A percentile compares a stretch with the other conserved stretches of the same genome.
phyloP scores from a whole-genome alignment of 2,329 filamentous ascomycete species.

The Claviceps africana region DNA sequence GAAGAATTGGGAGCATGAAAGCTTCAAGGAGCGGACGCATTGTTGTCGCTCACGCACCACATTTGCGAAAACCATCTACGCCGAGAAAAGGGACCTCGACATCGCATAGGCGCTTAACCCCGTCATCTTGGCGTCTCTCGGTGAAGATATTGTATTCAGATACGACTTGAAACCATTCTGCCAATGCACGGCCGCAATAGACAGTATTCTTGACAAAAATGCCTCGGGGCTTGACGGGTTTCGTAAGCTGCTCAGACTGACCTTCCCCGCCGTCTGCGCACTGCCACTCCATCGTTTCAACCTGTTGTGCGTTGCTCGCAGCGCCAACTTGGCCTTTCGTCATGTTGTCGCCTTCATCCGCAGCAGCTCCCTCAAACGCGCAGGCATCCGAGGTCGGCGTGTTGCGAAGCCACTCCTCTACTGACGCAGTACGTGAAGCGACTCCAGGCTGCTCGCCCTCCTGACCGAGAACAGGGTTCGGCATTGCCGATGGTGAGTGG shows the following conservation, averaged over 20 bases:
- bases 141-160: conserved; percentile 72
- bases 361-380: not conserved
- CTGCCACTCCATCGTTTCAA: not conserved
- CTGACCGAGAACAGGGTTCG: not conserved
- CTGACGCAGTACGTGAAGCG: conserved; percentile 17
- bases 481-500: not conserved
- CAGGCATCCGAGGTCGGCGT: conserved; percentile 4
- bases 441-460: not conserved
- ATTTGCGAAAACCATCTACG: conserved; percentile 26
- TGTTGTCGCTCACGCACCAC: not conserved
- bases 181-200: conserved; percentile 59
- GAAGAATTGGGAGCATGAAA: not conserved
- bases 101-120: conserved; percentile 48
- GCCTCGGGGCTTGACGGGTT: conserved; percentile 32
- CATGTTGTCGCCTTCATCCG: not conserved
- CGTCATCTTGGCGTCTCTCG: conserved; percentile 60
- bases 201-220: conserved; percentile 33
- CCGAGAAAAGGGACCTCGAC: conserved; percentile 43
- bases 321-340: conserved; percentile 1
- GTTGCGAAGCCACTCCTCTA: conserved; percentile 14
- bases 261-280: not conserved
- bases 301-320: not conserved
- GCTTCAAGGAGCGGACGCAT: not conserved
- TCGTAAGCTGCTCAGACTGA: conserved; percentile 21
- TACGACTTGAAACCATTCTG: conserved; percentile 64